phyloP scores from a whole-genome alignment of 202 grass and related monocot genomes.

The Setaria italica region DNA sequence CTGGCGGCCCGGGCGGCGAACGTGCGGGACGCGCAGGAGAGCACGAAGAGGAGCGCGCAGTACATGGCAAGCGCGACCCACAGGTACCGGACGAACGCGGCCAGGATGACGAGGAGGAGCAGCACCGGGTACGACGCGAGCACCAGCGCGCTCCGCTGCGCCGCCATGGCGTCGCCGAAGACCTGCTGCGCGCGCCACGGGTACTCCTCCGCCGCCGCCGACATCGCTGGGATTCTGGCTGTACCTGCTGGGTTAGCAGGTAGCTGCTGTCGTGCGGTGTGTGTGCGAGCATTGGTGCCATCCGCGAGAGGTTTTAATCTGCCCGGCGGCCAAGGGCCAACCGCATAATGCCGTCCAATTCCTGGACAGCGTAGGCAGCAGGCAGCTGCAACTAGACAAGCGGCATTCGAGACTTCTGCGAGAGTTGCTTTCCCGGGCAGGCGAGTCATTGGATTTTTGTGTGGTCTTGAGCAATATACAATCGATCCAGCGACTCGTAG shows the following conservation, averaged over 20 bases:
- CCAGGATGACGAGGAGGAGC: constrained; percentile 51
- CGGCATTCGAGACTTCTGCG: constrained; percentile 3
- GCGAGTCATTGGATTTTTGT: neutral
- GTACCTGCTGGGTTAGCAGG: neutral
- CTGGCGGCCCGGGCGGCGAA: neutral
- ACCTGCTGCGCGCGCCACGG: constrained; percentile 15
- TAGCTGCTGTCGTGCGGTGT: neutral
- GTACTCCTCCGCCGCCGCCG: neutral
- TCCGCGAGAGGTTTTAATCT: constrained; percentile 1
- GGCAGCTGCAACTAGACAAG: constrained; percentile 44
- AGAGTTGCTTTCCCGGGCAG: constrained; percentile 3
- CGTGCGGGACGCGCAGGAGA: constrained; percentile 16
- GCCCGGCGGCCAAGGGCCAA: neutral
- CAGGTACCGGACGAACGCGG: constrained; percentile 50
- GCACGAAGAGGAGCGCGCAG: constrained; percentile 33
- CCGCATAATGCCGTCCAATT: constrained; percentile 30
- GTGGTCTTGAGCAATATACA: neutral
- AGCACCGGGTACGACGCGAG: constrained; percentile 48
- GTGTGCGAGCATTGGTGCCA: neutral
- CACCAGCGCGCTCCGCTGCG: constrained; percentile 39
- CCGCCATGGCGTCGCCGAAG: neutral
- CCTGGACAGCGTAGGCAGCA: constrained; percentile 26
- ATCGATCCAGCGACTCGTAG: neutral
- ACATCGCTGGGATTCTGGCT: neutral
- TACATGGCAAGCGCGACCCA: constrained; percentile 54